Conservation (phyloP, 805 yeast species). For the Wickerhamomyces rabaulensis region DNA sequence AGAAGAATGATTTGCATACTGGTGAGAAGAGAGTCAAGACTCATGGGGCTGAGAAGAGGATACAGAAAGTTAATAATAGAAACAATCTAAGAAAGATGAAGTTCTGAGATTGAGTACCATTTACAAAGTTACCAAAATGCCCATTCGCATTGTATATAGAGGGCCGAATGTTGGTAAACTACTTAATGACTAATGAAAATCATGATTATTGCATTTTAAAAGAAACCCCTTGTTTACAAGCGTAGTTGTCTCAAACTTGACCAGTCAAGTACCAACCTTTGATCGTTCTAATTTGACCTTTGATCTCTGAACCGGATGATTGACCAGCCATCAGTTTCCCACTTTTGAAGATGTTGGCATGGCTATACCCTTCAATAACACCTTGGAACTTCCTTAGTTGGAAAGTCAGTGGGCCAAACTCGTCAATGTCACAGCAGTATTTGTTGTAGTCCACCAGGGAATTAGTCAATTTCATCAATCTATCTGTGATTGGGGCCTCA, state of each 20-base stretch:
- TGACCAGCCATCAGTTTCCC: constrained; percentile 19
- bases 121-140: not conserved
- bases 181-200: not conserved
- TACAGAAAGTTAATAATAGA: constrained; percentile 6
- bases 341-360: constrained; percentile 18
- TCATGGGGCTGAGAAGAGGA: constrained; percentile 8
- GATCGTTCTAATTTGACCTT: constrained; percentile 29
- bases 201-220: not conserved
- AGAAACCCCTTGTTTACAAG: not conserved
- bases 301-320: constrained; percentile 19
- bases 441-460: constrained; percentile 26
- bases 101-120: constrained; percentile 1
- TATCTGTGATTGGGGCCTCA: constrained; percentile 16
- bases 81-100: constrained; percentile 8
- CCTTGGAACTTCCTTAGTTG: constrained; percentile 26
- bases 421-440: constrained; percentile 12
- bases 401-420: constrained; percentile 24
- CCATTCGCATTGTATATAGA: not conserved
- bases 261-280: constrained; percentile 39
- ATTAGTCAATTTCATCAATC: constrained; percentile 25
- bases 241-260: constrained; percentile 19
- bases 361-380: constrained; percentile 17
- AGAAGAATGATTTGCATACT: constrained; percentile 1
- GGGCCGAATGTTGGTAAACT: not conserved
- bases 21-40: not conserved